These are phyloP conservation scores for Aureobasidium leucospermi DNA, from an alignment of 2,329 filamentous ascomycete genomes.

Conservation along the genomic window DNA sequence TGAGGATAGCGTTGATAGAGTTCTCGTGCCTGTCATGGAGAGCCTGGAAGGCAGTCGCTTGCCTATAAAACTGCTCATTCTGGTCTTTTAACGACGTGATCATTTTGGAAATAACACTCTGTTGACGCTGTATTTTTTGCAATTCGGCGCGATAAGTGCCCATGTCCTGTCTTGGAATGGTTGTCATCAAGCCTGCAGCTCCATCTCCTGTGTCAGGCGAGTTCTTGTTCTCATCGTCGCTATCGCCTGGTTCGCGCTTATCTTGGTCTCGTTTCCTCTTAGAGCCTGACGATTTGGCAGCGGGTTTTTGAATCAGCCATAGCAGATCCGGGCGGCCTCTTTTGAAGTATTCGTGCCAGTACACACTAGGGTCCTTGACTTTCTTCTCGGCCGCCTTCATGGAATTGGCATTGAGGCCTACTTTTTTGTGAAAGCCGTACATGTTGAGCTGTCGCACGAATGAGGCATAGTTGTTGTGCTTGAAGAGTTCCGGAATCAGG, in stretches of 20 bases:
- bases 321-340: conserved; percentile 85
- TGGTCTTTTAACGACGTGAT: conserved; percentile 75
- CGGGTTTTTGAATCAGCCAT: conserved; percentile 95
- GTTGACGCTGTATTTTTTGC: conserved; percentile 73
- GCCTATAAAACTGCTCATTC: conserved; percentile 79
- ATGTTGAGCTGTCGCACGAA: conserved; percentile 64
- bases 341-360: conserved; percentile 93
- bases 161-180: conserved; percentile 65
- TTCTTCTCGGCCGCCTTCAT: conserved; percentile 96
- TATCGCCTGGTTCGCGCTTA: conserved; percentile 57
- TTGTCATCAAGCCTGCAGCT: conserved; percentile 35
- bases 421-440: conserved; percentile 50
- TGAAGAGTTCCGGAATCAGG: conserved; percentile 67
- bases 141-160: conserved; percentile 72
- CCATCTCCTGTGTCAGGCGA: conserved; percentile 36
- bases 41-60: conserved; percentile 81
- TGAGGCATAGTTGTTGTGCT: conserved; percentile 72
- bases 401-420: conserved; percentile 84
- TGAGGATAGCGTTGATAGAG: conserved; percentile 97
- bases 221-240: conserved; percentile 52
- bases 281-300: conserved; percentile 52
- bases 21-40: conserved; percentile 96
- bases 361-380: conserved; percentile 89
- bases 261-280: conserved; percentile 52
- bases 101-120: conserved; percentile 75